Conservation (phyloP, 2,329 filamentous ascomycete species). For the Daldinia sp. region DNA sequence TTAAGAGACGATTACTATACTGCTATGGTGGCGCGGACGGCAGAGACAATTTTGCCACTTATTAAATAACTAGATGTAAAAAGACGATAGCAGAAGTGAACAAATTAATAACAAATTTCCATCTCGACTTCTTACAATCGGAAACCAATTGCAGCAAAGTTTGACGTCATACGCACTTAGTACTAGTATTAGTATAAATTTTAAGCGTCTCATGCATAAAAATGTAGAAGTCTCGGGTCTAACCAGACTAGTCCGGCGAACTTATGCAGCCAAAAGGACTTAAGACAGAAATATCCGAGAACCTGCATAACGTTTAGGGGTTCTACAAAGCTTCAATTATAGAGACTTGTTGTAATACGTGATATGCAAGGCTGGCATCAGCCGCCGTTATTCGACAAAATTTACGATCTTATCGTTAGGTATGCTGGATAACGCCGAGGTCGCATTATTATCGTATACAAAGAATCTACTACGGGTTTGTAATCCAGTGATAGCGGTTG, state of each 20-base stretch:
- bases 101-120: not conserved
- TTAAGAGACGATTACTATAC: slow-evolving; percentile 39
- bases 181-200: not conserved
- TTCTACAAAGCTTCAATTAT: too few species aligned
- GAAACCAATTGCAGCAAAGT: not conserved
- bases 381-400: not conserved
- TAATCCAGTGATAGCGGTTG: not conserved
- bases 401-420: not conserved
- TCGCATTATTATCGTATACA: not conserved
- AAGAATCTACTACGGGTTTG: not conserved
- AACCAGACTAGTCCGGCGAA: not conserved
- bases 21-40: slow-evolving; percentile 30
- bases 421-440: not conserved
- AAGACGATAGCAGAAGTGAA: not conserved
- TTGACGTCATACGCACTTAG: not conserved
- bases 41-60: slow-evolving; percentile 37
- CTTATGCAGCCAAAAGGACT: slow-evolving; percentile 5
- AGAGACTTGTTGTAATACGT: not conserved
- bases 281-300: slow-evolving; percentile 7
- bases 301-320: not conserved
- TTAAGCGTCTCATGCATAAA: not conserved
- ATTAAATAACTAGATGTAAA: slow-evolving; percentile 11
- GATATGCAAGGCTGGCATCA: slow-evolving; percentile 5
- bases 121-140: not conserved
- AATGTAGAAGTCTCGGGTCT: not conserved